Conservation (phyloP, 331 rosid genomes). For the Cydonia oblonga region DNA sequence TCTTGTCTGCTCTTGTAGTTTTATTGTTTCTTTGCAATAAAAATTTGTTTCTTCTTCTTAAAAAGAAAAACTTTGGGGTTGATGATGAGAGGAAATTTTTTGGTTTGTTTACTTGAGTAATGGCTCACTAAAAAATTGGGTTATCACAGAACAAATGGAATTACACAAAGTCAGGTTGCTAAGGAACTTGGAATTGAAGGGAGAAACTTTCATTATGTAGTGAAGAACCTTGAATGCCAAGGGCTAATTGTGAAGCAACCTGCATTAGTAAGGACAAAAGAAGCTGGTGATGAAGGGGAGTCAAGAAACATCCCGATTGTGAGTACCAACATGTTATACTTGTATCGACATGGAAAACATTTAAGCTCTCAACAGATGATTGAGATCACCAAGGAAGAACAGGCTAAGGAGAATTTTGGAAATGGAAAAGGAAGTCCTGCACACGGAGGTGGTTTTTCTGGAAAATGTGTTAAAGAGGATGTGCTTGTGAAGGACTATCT, state of each 20-base stretch:
- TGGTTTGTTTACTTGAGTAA: background rate
- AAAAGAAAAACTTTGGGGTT: background rate
- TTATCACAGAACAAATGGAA: constrained; percentile 44
- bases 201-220: constrained; percentile 53
- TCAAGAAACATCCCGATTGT: constrained; percentile 31
- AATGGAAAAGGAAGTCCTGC: constrained; percentile 12
- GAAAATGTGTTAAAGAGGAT: constrained; percentile 31
- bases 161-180: constrained; percentile 61
- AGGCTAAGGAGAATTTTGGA: constrained; percentile 12
- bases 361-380: constrained; percentile 56
- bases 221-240: constrained; percentile 67
- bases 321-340: constrained; percentile 64
- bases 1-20: too few species aligned
- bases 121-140: background rate
- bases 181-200: constrained; percentile 54
- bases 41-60: too few species aligned
- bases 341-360: constrained; percentile 58
- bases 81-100: background rate
- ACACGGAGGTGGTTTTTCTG: constrained; percentile 11
- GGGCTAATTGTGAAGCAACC: constrained; percentile 64
- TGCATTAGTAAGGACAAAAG: constrained; percentile 61
- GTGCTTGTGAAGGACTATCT: constrained; percentile 59
- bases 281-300: constrained; percentile 37
- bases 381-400: constrained; percentile 45
- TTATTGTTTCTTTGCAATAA: too few species aligned